Conservation (phyloP, 768 basidiomycete species). For the Collybia sp. region DNA sequence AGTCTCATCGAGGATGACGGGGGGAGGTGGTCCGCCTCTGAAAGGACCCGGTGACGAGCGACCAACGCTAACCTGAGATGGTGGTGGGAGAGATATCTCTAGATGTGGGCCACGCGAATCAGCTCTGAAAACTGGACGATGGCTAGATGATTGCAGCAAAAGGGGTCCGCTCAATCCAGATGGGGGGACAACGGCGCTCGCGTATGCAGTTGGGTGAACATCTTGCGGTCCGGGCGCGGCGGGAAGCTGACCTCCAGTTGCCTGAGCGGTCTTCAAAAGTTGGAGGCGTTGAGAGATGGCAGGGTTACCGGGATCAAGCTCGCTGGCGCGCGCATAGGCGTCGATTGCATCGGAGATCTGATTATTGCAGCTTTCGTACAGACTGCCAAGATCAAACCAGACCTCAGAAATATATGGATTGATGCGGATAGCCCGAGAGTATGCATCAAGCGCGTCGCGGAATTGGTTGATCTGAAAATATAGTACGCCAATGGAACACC, state of each 20-base stretch:
- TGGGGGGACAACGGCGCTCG: constrained; percentile 69
- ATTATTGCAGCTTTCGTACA: constrained; percentile 99
- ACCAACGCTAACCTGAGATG: constrained; percentile 41
- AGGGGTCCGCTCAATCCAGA: constrained; percentile 65
- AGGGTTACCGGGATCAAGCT: constrained; percentile 84
- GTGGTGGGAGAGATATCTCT: constrained; percentile 57
- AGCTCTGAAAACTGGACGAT: constrained; percentile 56
- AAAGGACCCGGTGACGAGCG: constrained; percentile 71
- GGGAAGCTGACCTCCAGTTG: constrained; percentile 68
- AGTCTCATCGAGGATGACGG: constrained; percentile 72
- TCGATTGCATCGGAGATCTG: constrained; percentile 99
- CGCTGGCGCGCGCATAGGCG: constrained; percentile 91
- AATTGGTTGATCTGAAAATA: constrained; percentile 99
- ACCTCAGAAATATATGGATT: constrained; percentile 96
- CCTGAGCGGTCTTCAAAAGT: constrained; percentile 76
- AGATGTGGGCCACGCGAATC: constrained; percentile 62
- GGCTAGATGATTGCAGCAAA: constrained; percentile 46
- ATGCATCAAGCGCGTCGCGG: constrained; percentile 97
- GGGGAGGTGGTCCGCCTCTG: constrained; percentile 79
- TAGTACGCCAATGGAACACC: constrained; percentile 98
- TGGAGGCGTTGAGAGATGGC: constrained; percentile 79
- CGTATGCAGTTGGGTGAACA: constrained; percentile 94
- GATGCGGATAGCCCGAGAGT: constrained; percentile 97
- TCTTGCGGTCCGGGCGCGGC: constrained; percentile 92
- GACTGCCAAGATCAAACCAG: constrained; percentile 95